phyloP scores from a whole-genome alignment of 202 grass and related monocot species.

The Carex sylvatica region DNA sequence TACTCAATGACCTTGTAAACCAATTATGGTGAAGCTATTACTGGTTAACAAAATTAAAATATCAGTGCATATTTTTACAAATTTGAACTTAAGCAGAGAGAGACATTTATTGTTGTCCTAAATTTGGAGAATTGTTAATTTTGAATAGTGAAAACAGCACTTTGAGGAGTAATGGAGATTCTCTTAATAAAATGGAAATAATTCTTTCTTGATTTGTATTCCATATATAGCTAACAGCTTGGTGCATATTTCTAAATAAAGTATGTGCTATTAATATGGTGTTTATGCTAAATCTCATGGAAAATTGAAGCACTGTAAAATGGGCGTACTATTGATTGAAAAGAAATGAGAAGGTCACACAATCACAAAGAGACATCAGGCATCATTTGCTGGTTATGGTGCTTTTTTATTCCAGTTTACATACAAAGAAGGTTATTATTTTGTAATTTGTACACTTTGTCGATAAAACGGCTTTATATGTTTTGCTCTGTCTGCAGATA shows the following conservation, averaged over 20 bases:
- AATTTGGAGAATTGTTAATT: neutral
- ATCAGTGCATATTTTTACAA: neutral
- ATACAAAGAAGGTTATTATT: neutral
- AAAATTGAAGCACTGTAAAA: neutral
- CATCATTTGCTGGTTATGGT: neutral
- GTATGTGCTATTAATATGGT: neutral
- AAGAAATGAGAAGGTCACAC: neutral
- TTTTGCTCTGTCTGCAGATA: conserved; percentile 47
- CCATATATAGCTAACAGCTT: neutral
- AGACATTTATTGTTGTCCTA: neutral
- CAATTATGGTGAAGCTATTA: conserved; percentile 5
- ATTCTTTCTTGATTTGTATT: neutral
- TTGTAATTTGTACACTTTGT: neutral
- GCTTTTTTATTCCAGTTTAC: neutral
- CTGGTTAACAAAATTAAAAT: neutral
- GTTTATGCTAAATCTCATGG: neutral
- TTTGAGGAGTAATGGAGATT: neutral
- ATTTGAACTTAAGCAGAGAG: neutral
- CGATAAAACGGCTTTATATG: neutral
- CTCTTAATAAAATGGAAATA: neutral
- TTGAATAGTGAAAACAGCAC: neutral
- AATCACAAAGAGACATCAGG: neutral
- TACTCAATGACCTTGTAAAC: neutral
- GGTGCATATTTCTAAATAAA: neutral
- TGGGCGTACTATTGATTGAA: neutral